Evolutionary conservation across 371 early-diverging fungal genomes (phyloP), one percentile per base, ranked within the genome.

Genomic region (Rhizomucor pusillus): DNA sequence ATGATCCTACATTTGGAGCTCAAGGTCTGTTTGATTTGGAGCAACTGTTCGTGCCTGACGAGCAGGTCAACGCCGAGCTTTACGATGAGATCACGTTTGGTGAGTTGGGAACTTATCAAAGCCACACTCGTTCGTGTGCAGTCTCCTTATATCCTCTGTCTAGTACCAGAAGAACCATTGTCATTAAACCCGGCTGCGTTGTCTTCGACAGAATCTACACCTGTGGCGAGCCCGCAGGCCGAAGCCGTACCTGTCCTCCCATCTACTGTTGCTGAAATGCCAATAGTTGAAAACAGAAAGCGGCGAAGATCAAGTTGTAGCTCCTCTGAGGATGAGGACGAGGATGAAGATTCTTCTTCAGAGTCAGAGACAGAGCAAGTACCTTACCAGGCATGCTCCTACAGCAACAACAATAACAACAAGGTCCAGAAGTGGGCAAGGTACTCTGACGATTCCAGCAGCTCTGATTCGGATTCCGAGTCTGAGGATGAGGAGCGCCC

Each of bases 61-160:
- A 44, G 44, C 10, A 22, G 34, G 35, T 51, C 59, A 18, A 46
- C 67, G 3, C 51, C 7, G 29, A 56, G 1, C 66, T 72, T 9
- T 76, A 76, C 48, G 76, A 76, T 50, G 76, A 76, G 54, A 47
- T 76, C 24, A 60, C 70, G 36, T 76, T 70, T 71, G 73, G 76
- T 75, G 71, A 56, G 54, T 24, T 0, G 12, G 29, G 6, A 9
- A 5, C 0, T 6, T 1, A 24, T 50, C 29, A 29, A 29, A 29
- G 29, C 29, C 29, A 29, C n/a, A 33, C 11, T 25, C 49, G 9
- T 35, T n/a, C 22, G 18, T 7, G n/a, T n/a, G 4, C 37, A 13
- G 14, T 36, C 22, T 25, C 34, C 29, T 37, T 49, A 16, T 3
- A 4, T 20, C 2, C 29, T 37, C 37, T 22, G 5, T 37, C 39